Evolutionary conservation across 306 rosid genomes (phyloP).

Genomic region (Vigna angularis): DNA sequence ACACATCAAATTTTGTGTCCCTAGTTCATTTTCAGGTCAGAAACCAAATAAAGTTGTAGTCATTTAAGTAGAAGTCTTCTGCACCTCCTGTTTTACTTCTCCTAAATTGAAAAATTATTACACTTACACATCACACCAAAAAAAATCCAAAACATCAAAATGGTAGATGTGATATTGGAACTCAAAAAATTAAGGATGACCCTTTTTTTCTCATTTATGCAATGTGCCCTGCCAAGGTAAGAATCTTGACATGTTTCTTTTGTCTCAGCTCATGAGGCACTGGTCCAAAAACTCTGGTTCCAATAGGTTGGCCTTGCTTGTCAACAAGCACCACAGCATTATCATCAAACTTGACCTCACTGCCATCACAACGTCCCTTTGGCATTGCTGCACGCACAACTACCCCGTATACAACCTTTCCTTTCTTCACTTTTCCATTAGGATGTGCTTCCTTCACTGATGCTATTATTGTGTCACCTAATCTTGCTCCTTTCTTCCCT

Average conservation of each 20-base stretch:
- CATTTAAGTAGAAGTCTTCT: background rate
- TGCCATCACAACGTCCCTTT: conserved; percentile 82
- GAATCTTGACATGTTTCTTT: conserved; percentile 94
- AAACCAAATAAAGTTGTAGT: conserved; percentile 11
- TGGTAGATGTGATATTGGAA: conserved; percentile 19
- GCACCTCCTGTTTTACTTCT: conserved; percentile 24
- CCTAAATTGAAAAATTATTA: conserved; percentile 8
- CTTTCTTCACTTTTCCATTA: conserved; percentile 68
- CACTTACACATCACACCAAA: background rate
- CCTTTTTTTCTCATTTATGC: conserved; percentile 52
- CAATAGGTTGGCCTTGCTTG: conserved; percentile 94
- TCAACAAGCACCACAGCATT: conserved; percentile 83
- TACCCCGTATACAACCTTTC: conserved; percentile 76
- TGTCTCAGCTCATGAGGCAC: conserved; percentile 87
- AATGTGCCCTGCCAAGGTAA: conserved; percentile 82
- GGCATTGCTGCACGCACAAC: conserved; percentile 87
- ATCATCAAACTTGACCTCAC: conserved; percentile 92
- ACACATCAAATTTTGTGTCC: background rate
- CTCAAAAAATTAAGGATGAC: conserved; percentile 26
- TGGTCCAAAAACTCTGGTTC: conserved; percentile 94
- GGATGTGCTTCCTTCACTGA: conserved; percentile 94
- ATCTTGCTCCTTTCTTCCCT: conserved; percentile 90
- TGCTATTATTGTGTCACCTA: conserved; percentile 88
- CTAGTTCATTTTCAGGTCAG: background rate
- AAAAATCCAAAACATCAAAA: background rate